Evolutionary conservation across 805 yeast genomes (phyloP), one percentile per base, ranked within the genome.

Genomic region (Saturnispora saitoi): DNA sequence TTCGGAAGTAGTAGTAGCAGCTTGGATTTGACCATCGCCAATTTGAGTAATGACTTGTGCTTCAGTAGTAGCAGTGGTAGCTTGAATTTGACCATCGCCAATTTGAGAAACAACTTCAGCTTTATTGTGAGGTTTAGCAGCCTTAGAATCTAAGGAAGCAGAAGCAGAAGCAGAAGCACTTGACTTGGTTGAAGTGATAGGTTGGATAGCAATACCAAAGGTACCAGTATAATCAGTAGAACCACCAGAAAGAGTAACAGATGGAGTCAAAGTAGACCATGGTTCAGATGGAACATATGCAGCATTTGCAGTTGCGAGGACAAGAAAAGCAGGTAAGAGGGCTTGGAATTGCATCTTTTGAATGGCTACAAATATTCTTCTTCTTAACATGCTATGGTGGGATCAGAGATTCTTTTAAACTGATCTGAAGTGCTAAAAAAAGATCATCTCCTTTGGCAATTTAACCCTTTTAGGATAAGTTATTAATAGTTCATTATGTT

Each of bases 251-350:
- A 73, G 59, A 45, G 76, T 78, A 42, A 66, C 52, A 20, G 53
- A 38, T 56, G 93, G 90, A 32, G 89, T 82, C 64, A 84, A 71
- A 48, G 88, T 80, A 49, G 83, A 65, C 85, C 85, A 83, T 58
- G 83, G 80, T 53, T 77, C 83, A 45, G 80, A 65, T 52, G 84
- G 85, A 56, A 79, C 77, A 56, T 76, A 75, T 52, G 86, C 86
- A 47, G 83, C 83, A 42, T 72, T 47, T 32, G 81, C 72, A 20
- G 70, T 51, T 26, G 77, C 63, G 42, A 78, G 60, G 59, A 80
- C 79, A 46, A 73, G 57, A 47, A 71, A 63, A 51, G 66, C 62
- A 41, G 69, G 48, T 34, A 57, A 46, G 29, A 71, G 55, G 48
- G 58, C 62, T 59, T 67, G 71, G 70, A 68, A 70, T 67, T 71